Conservation (phyloP, 2,329 filamentous ascomycete species). For the Colletotrichum filicis region DNA sequence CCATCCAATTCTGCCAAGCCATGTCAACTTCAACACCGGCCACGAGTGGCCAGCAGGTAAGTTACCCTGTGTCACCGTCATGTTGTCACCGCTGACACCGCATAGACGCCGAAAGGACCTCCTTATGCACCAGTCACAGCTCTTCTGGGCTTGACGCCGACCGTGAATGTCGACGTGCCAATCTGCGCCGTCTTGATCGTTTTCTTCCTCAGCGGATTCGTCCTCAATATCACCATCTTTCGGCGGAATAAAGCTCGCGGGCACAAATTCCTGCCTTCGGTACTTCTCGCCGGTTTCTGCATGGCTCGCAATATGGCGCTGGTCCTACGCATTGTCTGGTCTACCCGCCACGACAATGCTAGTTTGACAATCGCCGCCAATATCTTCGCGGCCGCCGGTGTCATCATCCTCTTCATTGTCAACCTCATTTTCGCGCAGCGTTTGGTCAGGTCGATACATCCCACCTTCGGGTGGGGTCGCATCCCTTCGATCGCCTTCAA, state of each 20-base stretch:
- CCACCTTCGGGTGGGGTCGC: background rate
- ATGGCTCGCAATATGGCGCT: background rate
- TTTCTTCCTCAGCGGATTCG: background rate
- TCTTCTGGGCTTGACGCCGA: background rate
- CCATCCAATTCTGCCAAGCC: background rate
- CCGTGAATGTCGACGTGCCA: background rate
- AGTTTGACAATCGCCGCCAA: background rate
- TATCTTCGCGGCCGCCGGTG: background rate
- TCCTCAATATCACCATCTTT: background rate
- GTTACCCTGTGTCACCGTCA: background rate
- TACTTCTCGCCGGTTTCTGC: background rate
- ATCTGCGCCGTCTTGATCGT: background rate
- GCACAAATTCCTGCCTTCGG: background rate
- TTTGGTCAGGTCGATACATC: background rate
- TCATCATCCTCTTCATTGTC: background rate
- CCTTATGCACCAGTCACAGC: background rate
- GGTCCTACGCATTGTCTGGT: background rate
- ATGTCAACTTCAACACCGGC: background rate
- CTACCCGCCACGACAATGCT: background rate
- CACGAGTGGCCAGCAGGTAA: background rate
- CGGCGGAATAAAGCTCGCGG: background rate
- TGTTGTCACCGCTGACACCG: background rate
- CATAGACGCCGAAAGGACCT: background rate
- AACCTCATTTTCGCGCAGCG: background rate
- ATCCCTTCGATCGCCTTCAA: background rate